Evolutionary conservation across 2,329 filamentous ascomycete species (phyloP).

Genomic region (Apiospora marii): DNA sequence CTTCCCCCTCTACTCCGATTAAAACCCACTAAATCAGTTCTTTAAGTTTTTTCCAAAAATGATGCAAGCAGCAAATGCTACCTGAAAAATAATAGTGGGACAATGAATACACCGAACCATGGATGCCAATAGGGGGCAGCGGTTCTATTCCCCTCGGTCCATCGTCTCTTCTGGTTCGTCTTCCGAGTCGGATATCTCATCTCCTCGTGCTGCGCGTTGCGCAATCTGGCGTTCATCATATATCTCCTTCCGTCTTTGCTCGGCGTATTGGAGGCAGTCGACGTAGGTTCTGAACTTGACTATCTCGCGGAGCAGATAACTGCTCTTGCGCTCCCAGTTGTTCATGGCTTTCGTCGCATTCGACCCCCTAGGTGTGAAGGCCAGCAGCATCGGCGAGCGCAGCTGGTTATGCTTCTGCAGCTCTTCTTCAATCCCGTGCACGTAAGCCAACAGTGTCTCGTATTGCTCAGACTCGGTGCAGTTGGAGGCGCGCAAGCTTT

Average conservation of each 20-base stretch:
- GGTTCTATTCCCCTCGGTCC: not conserved
- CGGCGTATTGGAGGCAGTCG: conserved; percentile 79
- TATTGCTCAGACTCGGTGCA: conserved; percentile 84
- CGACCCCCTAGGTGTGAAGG: conserved; percentile 83
- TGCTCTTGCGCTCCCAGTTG: conserved; percentile 97
- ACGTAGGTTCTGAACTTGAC: conserved; percentile 98
- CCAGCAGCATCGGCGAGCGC: conserved; percentile 84
- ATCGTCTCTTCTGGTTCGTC: not conserved
- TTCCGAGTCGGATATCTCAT: conserved; percentile 10
- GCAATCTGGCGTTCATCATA: conserved; percentile 49
- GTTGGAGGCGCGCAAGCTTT: conserved; percentile 87
- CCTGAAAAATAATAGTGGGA: not conserved
- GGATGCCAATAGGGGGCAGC: not conserved
- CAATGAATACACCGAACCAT: not conserved
- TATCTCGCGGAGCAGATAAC: conserved; percentile 89
- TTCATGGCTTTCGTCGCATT: conserved; percentile 87
- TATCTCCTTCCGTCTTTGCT: conserved; percentile 73
- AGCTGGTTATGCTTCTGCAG: conserved; percentile 88
- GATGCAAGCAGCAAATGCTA: not conserved
- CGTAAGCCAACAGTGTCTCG: conserved; percentile 76
- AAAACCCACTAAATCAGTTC: not conserved
- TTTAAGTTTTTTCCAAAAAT: not conserved
- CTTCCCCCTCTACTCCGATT: not conserved
- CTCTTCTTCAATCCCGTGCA: conserved; percentile 85
- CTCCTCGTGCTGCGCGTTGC: conserved; percentile 22